phyloP scores from a whole-genome alignment of 2,329 filamentous ascomycete species.

The Elsinoe necatrix region DNA sequence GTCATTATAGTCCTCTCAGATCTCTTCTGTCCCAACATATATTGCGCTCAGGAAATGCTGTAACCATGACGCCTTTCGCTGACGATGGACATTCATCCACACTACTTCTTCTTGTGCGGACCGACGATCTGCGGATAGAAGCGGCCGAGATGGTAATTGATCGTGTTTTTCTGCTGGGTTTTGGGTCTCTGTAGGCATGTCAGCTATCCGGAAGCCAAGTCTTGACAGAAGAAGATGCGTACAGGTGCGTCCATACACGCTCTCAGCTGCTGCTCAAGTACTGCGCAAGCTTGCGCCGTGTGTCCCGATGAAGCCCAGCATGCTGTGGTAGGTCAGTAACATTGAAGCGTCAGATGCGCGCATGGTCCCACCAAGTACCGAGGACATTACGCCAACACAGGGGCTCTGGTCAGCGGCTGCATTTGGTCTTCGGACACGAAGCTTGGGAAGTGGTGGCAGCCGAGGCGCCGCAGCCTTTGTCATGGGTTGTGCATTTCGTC shows the following conservation, averaged over 20 bases:
- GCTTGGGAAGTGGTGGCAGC: slow-evolving; percentile 52
- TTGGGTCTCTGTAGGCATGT: slow-evolving; percentile 43
- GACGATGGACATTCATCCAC: neutral
- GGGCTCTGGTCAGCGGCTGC: slow-evolving; percentile 50
- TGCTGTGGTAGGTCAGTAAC: slow-evolving; percentile 40
- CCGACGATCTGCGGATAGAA: slow-evolving; percentile 66
- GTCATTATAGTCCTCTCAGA: too few species aligned
- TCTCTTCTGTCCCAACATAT: neutral
- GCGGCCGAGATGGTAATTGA: slow-evolving; percentile 85
- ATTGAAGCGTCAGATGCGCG: neutral
- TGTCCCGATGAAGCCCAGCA: slow-evolving; percentile 78
- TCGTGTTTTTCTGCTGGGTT: slow-evolving; percentile 59
- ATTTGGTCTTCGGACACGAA: slow-evolving; percentile 58
- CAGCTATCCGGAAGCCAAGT: slow-evolving; percentile 11
- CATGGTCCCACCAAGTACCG: slow-evolving; percentile 51
- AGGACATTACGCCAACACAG: slow-evolving; percentile 58
- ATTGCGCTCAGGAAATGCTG: neutral
- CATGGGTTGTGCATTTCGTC: slow-evolving; percentile 27
- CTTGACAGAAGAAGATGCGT: slow-evolving; percentile 29
- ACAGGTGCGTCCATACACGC: slow-evolving; percentile 74
- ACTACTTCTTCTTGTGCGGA: slow-evolving; percentile 56
- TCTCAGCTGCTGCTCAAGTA: slow-evolving; percentile 52
- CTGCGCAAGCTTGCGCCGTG: slow-evolving; percentile 51
- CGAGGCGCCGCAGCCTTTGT: slow-evolving; percentile 36
- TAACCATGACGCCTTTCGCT: slow-evolving; percentile 5